Conservation (phyloP, 768 basidiomycete species). For the Agaricus sinodeliciosus region DNA sequence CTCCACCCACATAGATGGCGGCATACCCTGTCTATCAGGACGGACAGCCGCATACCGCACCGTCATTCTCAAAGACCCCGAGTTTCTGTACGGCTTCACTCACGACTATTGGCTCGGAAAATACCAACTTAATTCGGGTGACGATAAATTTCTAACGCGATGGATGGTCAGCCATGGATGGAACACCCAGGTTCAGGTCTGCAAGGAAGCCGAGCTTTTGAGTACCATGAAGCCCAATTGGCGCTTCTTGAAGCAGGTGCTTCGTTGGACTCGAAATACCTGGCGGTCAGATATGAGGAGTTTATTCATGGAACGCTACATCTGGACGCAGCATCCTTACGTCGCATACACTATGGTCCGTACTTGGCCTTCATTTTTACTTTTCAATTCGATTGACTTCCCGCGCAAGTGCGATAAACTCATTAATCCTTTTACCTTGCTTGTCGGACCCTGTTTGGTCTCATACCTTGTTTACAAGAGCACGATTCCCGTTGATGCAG, state of each 20-base stretch:
- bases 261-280: constrained; percentile 91
- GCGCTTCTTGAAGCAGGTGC: constrained; percentile 90
- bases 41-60: constrained; percentile 92
- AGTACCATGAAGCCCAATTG: constrained; percentile 97
- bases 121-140: constrained; percentile 91
- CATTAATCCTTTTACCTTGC: constrained; percentile 80
- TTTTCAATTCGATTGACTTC: constrained; percentile 46
- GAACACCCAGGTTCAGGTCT: constrained; percentile 90
- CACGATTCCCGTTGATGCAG: constrained; percentile 55
- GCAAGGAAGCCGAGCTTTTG: constrained; percentile 77
- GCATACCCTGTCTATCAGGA: constrained; percentile 86
- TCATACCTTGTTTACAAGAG: constrained; percentile 73
- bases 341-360: constrained; percentile 90
- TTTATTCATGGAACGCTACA: constrained; percentile 80
- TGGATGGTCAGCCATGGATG: constrained; percentile 98
- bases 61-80: constrained; percentile 91
- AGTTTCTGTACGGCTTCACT: constrained; percentile 88
- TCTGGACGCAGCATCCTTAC: constrained; percentile 89
- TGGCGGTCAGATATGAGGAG: constrained; percentile 88
- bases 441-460: constrained; percentile 79
- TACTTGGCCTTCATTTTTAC: constrained; percentile 26
- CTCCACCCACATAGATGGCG: constrained; percentile 90
- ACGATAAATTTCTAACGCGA: constrained; percentile 90
- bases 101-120: constrained; percentile 93
- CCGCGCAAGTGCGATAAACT: constrained; percentile 36